Evolutionary conservation across 768 basidiomycete species (phyloP).

Genomic region (Suillus discolor): DNA sequence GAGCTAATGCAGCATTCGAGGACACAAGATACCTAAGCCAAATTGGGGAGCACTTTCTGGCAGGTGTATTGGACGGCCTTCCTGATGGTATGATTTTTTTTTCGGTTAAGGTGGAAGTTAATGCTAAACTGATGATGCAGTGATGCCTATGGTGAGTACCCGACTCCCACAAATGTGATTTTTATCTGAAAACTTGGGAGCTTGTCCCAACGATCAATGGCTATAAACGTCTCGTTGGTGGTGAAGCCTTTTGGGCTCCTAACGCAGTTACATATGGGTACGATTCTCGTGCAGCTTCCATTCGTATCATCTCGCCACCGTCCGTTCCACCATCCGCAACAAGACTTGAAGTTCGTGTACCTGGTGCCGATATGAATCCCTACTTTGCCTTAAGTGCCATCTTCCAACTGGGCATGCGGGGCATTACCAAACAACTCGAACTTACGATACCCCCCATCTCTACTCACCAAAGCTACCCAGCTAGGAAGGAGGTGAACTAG

Average conservation of each 20-base stretch:
- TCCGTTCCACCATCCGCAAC: constrained; percentile 81
- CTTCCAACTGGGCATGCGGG: constrained; percentile 84
- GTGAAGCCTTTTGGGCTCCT: constrained; percentile 93
- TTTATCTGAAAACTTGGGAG: constrained; percentile 36
- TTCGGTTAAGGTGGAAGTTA: not conserved
- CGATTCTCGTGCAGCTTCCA: constrained; percentile 90
- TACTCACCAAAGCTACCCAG: constrained; percentile 30
- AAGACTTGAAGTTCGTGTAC: constrained; percentile 90
- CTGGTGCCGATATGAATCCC: constrained; percentile 97
- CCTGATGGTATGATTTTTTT: constrained; percentile 64
- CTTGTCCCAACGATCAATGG: constrained; percentile 92
- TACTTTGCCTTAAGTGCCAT: constrained; percentile 89
- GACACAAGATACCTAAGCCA: constrained; percentile 87
- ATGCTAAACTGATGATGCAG: constrained; percentile 35
- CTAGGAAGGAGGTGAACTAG: constrained; percentile 59
- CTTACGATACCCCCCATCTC: constrained; percentile 74
- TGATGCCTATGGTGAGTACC: constrained; percentile 78
- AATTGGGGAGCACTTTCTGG: constrained; percentile 90
- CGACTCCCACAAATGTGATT: not conserved
- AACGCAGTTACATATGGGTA: constrained; percentile 94
- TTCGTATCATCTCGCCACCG: constrained; percentile 92
- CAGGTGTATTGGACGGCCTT: constrained; percentile 87
- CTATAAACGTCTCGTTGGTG: constrained; percentile 94
- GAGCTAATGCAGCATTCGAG: constrained; percentile 69
- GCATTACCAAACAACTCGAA: constrained; percentile 75